A percentile compares a stretch with the other conserved stretches of the same genome.
These are phyloP conservation scores for Clonostachys rosea DNA, from an alignment of 2,329 filamentous ascomycete species.

Conservation along the genomic window DNA sequence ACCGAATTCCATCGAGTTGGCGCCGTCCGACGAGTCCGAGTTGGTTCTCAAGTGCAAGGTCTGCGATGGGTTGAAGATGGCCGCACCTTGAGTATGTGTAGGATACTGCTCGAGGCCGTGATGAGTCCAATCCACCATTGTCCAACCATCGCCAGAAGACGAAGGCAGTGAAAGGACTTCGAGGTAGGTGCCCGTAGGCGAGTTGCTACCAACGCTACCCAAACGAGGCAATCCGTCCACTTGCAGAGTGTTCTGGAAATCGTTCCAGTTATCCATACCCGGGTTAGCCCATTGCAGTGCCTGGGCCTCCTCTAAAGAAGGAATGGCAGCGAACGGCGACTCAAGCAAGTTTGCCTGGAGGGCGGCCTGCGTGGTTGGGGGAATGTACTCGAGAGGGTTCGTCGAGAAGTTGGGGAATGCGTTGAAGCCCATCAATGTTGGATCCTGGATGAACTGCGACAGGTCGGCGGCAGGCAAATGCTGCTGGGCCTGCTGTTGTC, in stretches of 20 bases:
- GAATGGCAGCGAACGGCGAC: conserved; percentile 54
- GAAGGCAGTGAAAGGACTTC: conserved; percentile 80
- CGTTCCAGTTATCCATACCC: conserved; percentile 72
- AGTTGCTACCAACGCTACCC: conserved; percentile 37
- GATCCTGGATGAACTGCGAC: conserved; percentile 51
- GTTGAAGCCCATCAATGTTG: conserved; percentile 50
- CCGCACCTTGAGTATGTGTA: conserved; percentile 45
- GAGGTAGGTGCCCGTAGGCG: conserved; percentile 55
- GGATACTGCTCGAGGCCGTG: conserved; percentile 60
- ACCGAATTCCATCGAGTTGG: conserved; percentile 61
- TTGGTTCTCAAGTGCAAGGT: conserved; percentile 83
- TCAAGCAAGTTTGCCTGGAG: conserved; percentile 62
- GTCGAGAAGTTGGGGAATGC: conserved; percentile 49
- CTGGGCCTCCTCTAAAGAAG: conserved; percentile 51
- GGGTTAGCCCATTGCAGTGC: conserved; percentile 55
- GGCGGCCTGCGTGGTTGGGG: conserved; percentile 52
- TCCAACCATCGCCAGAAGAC: conserved; percentile 86
- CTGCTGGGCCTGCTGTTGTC: conserved; percentile 27
- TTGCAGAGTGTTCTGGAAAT: conserved; percentile 62
- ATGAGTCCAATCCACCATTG: conserved; percentile 70
- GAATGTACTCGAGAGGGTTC: conserved; percentile 56
- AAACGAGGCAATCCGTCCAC: conserved; percentile 41
- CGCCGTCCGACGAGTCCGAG: conserved; percentile 78
- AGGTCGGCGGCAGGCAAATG: conserved; percentile 33
- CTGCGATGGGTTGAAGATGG: conserved; percentile 89